Percentiles rank a stretch among this genome's conserved stretches.
Conservation (phyloP, 2,329 filamentous ascomycete species). For the Colletotrichum sp. region DNA sequence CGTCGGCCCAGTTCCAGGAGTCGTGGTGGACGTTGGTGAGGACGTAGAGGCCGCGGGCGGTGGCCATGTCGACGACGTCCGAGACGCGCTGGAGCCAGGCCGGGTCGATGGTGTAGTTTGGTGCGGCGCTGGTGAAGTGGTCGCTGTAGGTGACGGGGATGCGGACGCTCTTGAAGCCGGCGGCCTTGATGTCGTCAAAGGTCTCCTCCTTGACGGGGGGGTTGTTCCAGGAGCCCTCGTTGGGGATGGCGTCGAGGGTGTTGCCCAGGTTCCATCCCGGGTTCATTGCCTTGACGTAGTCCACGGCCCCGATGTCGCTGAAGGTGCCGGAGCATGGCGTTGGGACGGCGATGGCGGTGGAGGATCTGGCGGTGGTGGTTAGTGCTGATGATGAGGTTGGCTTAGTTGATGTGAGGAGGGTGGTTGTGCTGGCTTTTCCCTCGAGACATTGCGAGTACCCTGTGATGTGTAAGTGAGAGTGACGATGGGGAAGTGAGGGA, state of each 20-base stretch:
- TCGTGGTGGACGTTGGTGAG: constrained; percentile 66
- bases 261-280: constrained; percentile 68
- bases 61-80: constrained; percentile 61
- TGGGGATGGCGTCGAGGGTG: constrained; percentile 48
- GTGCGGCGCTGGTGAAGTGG: constrained; percentile 56
- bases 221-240: constrained; percentile 66
- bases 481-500: background rate
- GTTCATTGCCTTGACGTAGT: constrained; percentile 52
- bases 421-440: background rate
- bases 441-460: constrained; percentile 21
- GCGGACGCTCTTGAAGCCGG: constrained; percentile 63
- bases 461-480: background rate
- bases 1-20: constrained; percentile 63
- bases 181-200: constrained; percentile 55
- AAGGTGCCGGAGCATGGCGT: constrained; percentile 45
- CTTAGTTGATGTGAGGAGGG: background rate
- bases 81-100: constrained; percentile 62
- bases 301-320: constrained; percentile 46
- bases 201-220: constrained; percentile 52
- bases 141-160: constrained; percentile 66
- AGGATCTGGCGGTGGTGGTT: background rate
- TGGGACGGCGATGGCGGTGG: background rate
- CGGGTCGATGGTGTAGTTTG: constrained; percentile 58
- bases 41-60: constrained; percentile 53
- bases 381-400: background rate